Conservation (phyloP, 2,329 filamentous ascomycete genomes). For the Alternaria solani region DNA sequence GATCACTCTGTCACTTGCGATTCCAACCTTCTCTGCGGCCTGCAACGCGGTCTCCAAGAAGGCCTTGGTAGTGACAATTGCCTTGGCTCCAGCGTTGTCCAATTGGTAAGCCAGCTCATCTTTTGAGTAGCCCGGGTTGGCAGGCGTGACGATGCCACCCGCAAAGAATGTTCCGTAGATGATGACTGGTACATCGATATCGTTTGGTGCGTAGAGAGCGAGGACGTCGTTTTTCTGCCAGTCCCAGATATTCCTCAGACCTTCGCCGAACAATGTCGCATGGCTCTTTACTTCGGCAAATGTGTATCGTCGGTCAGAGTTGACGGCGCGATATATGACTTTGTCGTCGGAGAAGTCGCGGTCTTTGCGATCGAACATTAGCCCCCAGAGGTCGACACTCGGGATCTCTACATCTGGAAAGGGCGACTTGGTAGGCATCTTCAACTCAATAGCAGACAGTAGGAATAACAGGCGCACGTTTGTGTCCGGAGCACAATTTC, state of each 20-base stretch:
- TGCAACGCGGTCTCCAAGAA: slow-evolving; percentile 70
- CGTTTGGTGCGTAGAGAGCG: slow-evolving; percentile 82
- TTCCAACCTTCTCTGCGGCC: slow-evolving; percentile 73
- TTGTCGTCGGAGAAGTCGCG: slow-evolving; percentile 34
- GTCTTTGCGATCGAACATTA: slow-evolving; percentile 34
- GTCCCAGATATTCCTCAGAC: slow-evolving; percentile 74
- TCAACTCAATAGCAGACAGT: background rate
- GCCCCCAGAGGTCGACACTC: slow-evolving; percentile 31
- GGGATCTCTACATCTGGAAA: slow-evolving; percentile 35
- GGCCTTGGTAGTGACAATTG: slow-evolving; percentile 74
- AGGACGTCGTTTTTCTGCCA: slow-evolving; percentile 86
- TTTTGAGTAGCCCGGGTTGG: slow-evolving; percentile 84
- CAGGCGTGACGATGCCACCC: slow-evolving; percentile 79
- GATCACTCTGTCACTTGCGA: slow-evolving; percentile 74
- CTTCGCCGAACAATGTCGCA: slow-evolving; percentile 77
- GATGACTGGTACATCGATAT: slow-evolving; percentile 78
- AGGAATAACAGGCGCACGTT: background rate
- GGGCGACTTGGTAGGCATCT: slow-evolving; percentile 33
- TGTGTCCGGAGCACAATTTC: background rate
- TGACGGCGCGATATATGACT: slow-evolving; percentile 34
- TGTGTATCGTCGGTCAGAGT: slow-evolving; percentile 63
- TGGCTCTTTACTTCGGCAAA: slow-evolving; percentile 70
- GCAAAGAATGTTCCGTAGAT: slow-evolving; percentile 83
- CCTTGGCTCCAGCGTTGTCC: slow-evolving; percentile 76
- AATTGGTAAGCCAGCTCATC: slow-evolving; percentile 86